These are phyloP conservation scores for Dissophora ornata DNA, from an alignment of 192 early-diverging fungal genomes.

Conservation along the genomic window DNA sequence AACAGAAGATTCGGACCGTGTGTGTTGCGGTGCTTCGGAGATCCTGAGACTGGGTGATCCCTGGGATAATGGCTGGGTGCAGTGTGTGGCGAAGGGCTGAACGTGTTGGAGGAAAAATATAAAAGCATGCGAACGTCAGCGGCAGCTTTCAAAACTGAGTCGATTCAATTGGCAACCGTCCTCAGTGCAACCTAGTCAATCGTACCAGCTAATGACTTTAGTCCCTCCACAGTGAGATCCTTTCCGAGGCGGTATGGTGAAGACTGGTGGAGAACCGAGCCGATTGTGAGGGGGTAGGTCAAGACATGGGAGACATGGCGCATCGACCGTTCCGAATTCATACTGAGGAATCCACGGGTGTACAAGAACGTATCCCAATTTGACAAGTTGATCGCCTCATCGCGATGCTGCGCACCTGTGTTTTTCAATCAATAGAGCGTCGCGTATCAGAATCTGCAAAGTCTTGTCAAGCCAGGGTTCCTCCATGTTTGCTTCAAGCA, in stretches of 20 bases:
- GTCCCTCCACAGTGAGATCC: slow-evolving; percentile 77
- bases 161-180: too few species aligned
- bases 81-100: slow-evolving; percentile 51
- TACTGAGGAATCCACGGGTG: slow-evolving; percentile 80
- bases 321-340: slow-evolving; percentile 76
- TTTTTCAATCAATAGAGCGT: too few species aligned
- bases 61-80: slow-evolving; percentile 44
- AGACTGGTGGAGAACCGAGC: slow-evolving; percentile 75
- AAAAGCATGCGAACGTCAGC: background rate
- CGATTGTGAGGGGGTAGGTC: slow-evolving; percentile 84
- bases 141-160: too few species aligned
- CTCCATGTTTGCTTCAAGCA: too few species aligned
- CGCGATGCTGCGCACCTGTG: slow-evolving; percentile 68
- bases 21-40: slow-evolving; percentile 46
- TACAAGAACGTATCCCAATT: slow-evolving; percentile 85
- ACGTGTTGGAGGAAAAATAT: background rate
- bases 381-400: slow-evolving; percentile 80
- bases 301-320: slow-evolving; percentile 84
- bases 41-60: slow-evolving; percentile 45
- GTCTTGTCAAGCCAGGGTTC: too few species aligned
- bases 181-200: too few species aligned
- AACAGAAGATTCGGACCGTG: slow-evolving; percentile 73
- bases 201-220: slow-evolving; percentile 79
- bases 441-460: too few species aligned
- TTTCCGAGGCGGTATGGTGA: slow-evolving; percentile 73